Conservation (phyloP, 129 eudicot species). For the Flaveria robusta region DNA sequence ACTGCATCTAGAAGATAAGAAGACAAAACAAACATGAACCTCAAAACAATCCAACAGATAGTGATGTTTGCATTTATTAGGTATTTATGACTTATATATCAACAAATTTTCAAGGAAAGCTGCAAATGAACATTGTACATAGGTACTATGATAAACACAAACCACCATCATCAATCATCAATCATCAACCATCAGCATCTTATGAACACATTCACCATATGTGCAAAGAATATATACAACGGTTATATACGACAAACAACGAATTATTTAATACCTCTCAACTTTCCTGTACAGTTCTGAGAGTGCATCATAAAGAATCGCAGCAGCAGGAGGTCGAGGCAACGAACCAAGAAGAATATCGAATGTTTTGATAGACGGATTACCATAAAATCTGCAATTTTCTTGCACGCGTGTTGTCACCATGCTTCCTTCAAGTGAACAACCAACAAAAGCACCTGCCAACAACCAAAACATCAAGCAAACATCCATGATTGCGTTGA, state of each 20-base stretch:
- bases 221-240: slow-evolving; percentile 14
- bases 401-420: slow-evolving; percentile 54
- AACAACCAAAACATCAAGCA: not conserved
- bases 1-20: too few relatives aligned
- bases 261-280: slow-evolving; percentile 27
- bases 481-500: not conserved
- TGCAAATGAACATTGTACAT: not conserved
- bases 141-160: not conserved
- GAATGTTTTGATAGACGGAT: slow-evolving; percentile 50
- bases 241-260: not conserved
- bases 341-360: slow-evolving; percentile 70
- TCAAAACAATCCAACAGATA: too few relatives aligned
- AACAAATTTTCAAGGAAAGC: not conserved
- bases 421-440: slow-evolving; percentile 61
- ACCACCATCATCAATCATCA: not conserved
- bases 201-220: slow-evolving; percentile 9
- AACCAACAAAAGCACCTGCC: slow-evolving; percentile 75
- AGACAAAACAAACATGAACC: too few relatives aligned
- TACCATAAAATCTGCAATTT: slow-evolving; percentile 63
- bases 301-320: slow-evolving; percentile 60
- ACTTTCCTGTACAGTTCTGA: slow-evolving; percentile 56
- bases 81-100: not conserved
- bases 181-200: not conserved
- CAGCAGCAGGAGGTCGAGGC: slow-evolving; percentile 73
- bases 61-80: not conserved